Percentiles rank a stretch among this genome's conserved stretches.
These are phyloP conservation scores for Spathaspora girioi DNA, from an alignment of 805 yeast species.

Conservation along the genomic window DNA sequence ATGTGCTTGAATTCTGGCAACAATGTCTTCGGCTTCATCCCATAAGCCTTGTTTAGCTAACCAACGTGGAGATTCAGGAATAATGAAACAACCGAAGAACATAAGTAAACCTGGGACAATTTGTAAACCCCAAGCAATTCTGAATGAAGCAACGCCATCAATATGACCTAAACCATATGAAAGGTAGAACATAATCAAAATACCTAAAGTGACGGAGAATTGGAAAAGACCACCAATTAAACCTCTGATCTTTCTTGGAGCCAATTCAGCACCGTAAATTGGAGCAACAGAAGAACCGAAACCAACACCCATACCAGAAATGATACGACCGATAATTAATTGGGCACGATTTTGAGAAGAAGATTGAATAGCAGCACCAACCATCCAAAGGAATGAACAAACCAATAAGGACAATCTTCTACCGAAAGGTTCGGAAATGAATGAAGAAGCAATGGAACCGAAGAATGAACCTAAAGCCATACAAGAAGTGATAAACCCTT, in stretches of 20 bases:
- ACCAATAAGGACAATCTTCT: conserved; percentile 36
- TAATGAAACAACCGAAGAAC: conserved; percentile 31
- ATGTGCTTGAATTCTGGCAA: conserved; percentile 38
- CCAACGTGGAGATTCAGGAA: conserved; percentile 52
- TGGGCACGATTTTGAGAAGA: conserved; percentile 39
- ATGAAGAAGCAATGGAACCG: conserved; percentile 60
- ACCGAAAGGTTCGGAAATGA: conserved; percentile 41
- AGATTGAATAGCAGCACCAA: conserved; percentile 39
- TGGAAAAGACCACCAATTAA: conserved; percentile 59
- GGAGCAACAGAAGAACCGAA: conserved; percentile 66
- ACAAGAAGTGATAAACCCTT: conserved; percentile 72
- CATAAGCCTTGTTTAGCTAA: conserved; percentile 40
- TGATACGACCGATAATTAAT: conserved; percentile 52
- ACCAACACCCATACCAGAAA: conserved; percentile 65
- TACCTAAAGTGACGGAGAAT: conserved; percentile 62
- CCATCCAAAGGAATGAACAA: conserved; percentile 40
- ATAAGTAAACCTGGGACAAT: conserved; percentile 34
- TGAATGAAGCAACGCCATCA: conserved; percentile 36
- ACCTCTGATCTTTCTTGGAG: conserved; percentile 61
- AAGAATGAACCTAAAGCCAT: conserved; percentile 76
- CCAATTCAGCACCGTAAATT: conserved; percentile 60
- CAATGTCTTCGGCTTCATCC: conserved; percentile 43
- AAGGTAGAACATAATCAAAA: conserved; percentile 57
- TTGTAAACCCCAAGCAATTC: conserved; percentile 39
- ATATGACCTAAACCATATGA: conserved; percentile 50